These are phyloP conservation scores for Colletotrichum sp. DNA, from an alignment of 2,329 filamentous ascomycete genomes.

Conservation along the genomic window DNA sequence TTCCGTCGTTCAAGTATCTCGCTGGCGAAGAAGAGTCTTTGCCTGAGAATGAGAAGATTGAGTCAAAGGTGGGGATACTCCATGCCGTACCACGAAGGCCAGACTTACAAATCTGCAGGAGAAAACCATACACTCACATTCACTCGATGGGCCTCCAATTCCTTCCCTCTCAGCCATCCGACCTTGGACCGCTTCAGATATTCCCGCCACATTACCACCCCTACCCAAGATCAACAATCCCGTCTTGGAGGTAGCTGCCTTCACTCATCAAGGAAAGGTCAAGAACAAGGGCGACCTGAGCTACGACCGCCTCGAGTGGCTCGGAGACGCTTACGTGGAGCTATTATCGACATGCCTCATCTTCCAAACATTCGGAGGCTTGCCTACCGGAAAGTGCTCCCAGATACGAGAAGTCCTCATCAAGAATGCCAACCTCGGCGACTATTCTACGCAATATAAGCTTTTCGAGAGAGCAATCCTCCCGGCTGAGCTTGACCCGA, in stretches of 20 bases:
- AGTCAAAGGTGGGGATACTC: neutral
- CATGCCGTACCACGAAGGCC: neutral
- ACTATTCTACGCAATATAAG: conserved; percentile 73
- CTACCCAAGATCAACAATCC: conserved; percentile 67
- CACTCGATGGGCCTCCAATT: neutral
- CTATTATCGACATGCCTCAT: conserved; percentile 78
- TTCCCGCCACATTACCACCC: conserved; percentile 54
- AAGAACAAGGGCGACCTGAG: conserved; percentile 43
- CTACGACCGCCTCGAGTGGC: conserved; percentile 87
- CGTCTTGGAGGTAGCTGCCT: conserved; percentile 64
- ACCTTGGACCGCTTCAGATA: conserved; percentile 56
- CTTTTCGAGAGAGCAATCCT: conserved; percentile 69
- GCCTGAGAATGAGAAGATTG: neutral
- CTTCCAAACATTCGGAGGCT: conserved; percentile 69
- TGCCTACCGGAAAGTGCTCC: conserved; percentile 72
- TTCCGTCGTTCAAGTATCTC: conserved; percentile 30
- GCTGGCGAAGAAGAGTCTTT: neutral
- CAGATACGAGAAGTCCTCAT: conserved; percentile 81
- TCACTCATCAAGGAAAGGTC: conserved; percentile 66
- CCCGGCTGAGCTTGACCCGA: conserved; percentile 47
- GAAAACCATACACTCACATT: neutral
- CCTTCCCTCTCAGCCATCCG: conserved; percentile 31
- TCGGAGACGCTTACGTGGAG: conserved; percentile 88
- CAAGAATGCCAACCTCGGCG: conserved; percentile 78
- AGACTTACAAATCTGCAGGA: neutral